Percentiles rank a stretch among this genome's conserved stretches.
Conservation (phyloP, 1,284 basidiomycete genomes). For the Sporisorium graminicola region DNA sequence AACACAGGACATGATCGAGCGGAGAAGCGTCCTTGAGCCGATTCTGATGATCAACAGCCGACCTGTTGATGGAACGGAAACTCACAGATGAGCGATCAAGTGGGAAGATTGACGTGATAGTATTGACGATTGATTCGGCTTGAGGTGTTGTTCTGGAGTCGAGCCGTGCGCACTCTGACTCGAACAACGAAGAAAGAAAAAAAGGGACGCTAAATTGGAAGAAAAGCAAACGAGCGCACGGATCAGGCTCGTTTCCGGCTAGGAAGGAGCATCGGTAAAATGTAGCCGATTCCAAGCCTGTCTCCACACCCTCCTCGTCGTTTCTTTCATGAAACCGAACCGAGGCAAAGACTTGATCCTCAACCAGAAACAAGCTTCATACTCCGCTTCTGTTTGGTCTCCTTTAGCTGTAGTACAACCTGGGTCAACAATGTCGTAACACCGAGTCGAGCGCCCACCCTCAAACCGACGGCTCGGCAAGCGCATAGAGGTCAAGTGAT, state of each 20-base stretch:
- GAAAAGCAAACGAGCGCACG: constrained; percentile 9
- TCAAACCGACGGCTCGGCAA: neutral
- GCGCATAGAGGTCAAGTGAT: constrained; percentile 10
- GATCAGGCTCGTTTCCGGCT: constrained; percentile 6
- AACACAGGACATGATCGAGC: neutral
- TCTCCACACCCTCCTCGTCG: neutral
- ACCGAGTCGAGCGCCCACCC: neutral
- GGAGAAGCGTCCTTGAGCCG: neutral
- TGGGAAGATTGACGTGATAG: constrained; percentile 15
- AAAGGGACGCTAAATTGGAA: constrained; percentile 4
- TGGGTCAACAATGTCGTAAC: neutral
- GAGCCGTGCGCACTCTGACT: constrained; percentile 4
- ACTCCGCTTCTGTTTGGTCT: constrained; percentile 2
- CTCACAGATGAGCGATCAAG: constrained; percentile 19
- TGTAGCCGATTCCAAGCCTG: neutral
- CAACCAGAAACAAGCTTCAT: neutral
- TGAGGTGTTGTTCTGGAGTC: neutral
- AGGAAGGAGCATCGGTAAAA: neutral
- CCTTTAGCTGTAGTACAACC: neutral
- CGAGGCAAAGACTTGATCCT: too few relatives aligned
- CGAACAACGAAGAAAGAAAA: constrained; percentile 2
- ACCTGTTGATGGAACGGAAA: neutral
- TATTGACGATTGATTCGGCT: constrained; percentile 3
- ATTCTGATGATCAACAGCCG: neutral
- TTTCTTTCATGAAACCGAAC: constrained; percentile 1